Base-by-base conservation (phyloP, 1,139 yeast species). In the Taiozyma sp. region DNA sequence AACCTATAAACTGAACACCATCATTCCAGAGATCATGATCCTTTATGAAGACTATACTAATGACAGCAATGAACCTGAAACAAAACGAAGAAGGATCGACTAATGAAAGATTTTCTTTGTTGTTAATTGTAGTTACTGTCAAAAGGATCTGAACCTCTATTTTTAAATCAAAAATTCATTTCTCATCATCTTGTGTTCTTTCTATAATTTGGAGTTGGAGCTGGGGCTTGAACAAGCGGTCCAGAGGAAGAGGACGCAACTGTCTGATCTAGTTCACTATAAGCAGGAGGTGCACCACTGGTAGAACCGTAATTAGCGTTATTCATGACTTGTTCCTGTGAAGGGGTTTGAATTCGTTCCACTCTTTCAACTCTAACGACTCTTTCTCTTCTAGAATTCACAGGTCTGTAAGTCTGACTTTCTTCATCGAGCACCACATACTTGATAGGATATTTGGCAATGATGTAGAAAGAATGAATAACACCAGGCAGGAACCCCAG, bases 401-500 rank as follows among this genome's bases (percentile, higher is more conserved):
- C 53, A 21, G 50, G 35, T 21, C 45, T 34, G 29, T 54, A 55
- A 14, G 51, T 37, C 46, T 58, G 61, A 29, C 46, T 29, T 35
- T 54, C 54, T 43, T 67, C 72, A 30, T 66, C 63, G 47, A 66
- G 67, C 21, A 37, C 41, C 5, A 37, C 41, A 37, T 37, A 37
- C 9, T 11, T 16, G 24, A 52, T 46, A 74, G 64, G 63, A 43
- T 59, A 59, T 43, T 59, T 58, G 43, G 62, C 59, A 46, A 82
- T 81, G 58, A 82, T 79, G 61, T 81, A 82, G 83, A 86, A 80
- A 6, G 85, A 69, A 64, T 82, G 87, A 42, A 82, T 78, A 55
- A 83, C 75, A 9, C 90, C 90, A 2, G 88, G 90, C 47, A 83
- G 70, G 61, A 80, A 83, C 2, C 89, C 90, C 35, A 84, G 66